Evolutionary conservation across 345 rosid genomes (phyloP).

Genomic region (Psidium guajava): DNA sequence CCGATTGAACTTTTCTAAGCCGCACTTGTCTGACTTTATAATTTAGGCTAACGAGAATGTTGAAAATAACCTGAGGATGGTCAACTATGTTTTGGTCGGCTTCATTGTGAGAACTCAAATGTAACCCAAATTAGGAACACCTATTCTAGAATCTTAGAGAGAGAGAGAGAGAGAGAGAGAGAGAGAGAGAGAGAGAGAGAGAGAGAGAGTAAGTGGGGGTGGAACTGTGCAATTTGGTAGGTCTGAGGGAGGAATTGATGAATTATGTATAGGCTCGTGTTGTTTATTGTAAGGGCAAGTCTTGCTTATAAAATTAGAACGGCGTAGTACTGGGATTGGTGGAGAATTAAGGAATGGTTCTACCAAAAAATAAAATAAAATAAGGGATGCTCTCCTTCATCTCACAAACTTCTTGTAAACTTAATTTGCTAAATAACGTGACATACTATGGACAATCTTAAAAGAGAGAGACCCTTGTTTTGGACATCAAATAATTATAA

Average conservation of each 20-base stretch:
- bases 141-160: neutral
- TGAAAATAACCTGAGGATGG: neutral
- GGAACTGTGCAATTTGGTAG: neutral
- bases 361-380: no score
- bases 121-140: neutral
- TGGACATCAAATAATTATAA: no score
- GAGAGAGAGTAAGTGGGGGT: neutral
- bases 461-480: no score
- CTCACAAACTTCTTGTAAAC: no score
- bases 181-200: neutral
- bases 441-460: no score
- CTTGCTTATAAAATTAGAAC: neutral
- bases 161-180: neutral
- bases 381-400: no score
- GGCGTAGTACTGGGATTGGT: no score
- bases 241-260: neutral
- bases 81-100: neutral
- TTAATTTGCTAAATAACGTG: no score
- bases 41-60: neutral
- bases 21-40: neutral
- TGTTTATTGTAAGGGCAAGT: neutral
- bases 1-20: neutral
- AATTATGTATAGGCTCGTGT: neutral
- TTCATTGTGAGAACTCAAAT: neutral
- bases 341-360: no score